A percentile compares a stretch with the other conserved stretches of the same genome.
phyloP scores from a whole-genome alignment of 495 filamentous ascomycete genomes.

The Staphylotrichum tortipilum region DNA sequence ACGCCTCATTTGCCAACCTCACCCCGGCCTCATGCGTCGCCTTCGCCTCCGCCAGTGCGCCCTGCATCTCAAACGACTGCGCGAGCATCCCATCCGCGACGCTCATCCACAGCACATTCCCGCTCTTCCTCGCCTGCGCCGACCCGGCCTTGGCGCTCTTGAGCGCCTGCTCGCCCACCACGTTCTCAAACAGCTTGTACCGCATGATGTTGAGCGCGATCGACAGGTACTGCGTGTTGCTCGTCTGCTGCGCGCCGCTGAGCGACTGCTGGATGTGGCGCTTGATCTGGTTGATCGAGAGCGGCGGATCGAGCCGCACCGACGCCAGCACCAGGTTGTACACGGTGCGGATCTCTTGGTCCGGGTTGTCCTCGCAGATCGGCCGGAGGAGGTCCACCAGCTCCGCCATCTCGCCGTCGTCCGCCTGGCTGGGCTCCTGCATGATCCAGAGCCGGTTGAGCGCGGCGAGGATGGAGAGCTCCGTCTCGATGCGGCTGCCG shows the following conservation, averaged over 20 bases:
- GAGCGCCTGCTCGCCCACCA: constrained; percentile 82
- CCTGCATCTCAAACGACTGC: constrained; percentile 63
- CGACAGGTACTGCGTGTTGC: constrained; percentile 67
- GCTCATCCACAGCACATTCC: constrained; percentile 75
- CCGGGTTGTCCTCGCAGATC: constrained; percentile 58
- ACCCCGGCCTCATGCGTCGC: constrained; percentile 21
- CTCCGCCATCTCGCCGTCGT: constrained; percentile 39
- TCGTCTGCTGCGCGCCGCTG: constrained; percentile 42
- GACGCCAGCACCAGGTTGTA: constrained; percentile 71
- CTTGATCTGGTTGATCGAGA: constrained; percentile 64
- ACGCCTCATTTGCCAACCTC: constrained; percentile 25
- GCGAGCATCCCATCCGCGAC: constrained; percentile 75
- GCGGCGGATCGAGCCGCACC: constrained; percentile 43
- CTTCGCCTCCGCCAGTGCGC: constrained; percentile 54
- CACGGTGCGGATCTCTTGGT: constrained; percentile 65
- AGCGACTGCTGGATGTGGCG: constrained; percentile 59
- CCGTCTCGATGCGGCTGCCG: constrained; percentile 50
- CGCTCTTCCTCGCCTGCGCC: constrained; percentile 63
- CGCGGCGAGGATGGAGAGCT: constrained; percentile 66
- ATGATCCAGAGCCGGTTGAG: constrained; percentile 81
- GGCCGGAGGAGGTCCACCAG: constrained; percentile 59
- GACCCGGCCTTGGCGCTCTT: constrained; percentile 73
- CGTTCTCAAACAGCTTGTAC: constrained; percentile 71
- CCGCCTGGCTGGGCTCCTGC: constrained; percentile 49
- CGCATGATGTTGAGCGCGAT: constrained; percentile 83